These are phyloP conservation scores for Phaeomoniella chlamydospora DNA, from an alignment of 2,329 filamentous ascomycete genomes.

Conservation along the genomic window DNA sequence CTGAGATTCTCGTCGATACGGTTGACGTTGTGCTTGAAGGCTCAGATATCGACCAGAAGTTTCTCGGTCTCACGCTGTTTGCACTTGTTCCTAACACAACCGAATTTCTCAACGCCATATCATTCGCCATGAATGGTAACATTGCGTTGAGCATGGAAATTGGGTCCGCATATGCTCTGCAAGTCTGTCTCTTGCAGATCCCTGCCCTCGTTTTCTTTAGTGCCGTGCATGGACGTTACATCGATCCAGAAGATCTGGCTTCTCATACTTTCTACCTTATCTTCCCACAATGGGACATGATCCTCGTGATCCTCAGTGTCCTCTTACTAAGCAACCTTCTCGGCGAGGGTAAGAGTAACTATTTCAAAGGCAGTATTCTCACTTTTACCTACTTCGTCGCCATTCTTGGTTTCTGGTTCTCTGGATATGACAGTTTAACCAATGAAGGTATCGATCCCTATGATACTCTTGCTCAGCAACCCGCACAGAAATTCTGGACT, in stretches of 20 bases:
- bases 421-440: slow-evolving; percentile 45
- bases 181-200: slow-evolving; percentile 90
- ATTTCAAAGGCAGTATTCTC: slow-evolving; percentile 96
- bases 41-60: slow-evolving; percentile 90
- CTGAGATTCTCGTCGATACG: slow-evolving; percentile 90
- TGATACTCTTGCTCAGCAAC: slow-evolving; percentile 25
- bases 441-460: slow-evolving; percentile 30
- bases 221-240: slow-evolving; percentile 50
- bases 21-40: slow-evolving; percentile 91
- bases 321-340: slow-evolving; percentile 97
- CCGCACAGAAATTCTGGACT: slow-evolving; percentile 23
- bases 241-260: slow-evolving; percentile 38
- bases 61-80: slow-evolving; percentile 90
- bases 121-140: slow-evolving; percentile 98
- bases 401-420: slow-evolving; percentile 80
- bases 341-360: slow-evolving; percentile 97
- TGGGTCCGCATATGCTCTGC: slow-evolving; percentile 87
- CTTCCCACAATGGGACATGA: slow-evolving; percentile 98
- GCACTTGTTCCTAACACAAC: slow-evolving; percentile 96
- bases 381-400: slow-evolving; percentile 89
- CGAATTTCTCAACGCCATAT: slow-evolving; percentile 96
- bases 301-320: slow-evolving; percentile 88
- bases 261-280: slow-evolving; percentile 52
- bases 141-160: slow-evolving; percentile 99
- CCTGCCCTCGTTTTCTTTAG: slow-evolving; percentile 87